Base-by-base conservation (phyloP, 2,329 filamentous ascomycete species). In the Talaromyces sp. region DNA sequence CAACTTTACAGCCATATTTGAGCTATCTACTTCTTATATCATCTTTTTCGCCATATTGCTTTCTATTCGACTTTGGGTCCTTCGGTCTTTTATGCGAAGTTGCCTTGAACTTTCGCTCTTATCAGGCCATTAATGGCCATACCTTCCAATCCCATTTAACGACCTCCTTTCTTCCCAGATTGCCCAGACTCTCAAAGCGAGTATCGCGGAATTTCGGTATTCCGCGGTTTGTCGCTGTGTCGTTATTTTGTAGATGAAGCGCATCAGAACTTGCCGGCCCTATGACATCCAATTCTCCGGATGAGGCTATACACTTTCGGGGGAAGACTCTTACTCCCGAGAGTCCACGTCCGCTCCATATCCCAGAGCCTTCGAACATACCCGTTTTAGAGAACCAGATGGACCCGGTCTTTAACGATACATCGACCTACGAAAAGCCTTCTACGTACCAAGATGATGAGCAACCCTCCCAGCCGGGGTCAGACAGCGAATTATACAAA, bases 351-450 rank as follows among this genome's bases (percentile, higher is more conserved):
- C 89, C 89, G 70, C 78, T 90, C 71, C 87, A 91, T 77, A 81
- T 88, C 70, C 84, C 88, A 70, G 86, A 89, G 76, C 88, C 88
- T 62, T 84, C 87, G 70, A 89, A 87, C 70, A 90, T 91, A 67
- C 88, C 89, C 65, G 85, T 91, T 63, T 81, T 91, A 73, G 84
- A 88, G 74, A 88, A 89, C 74, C 88, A 90, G 79, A 91, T 87
- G 85, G 88, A 91, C 78, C 87, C 88, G 63, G 80, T 85, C 71
- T 89, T 90, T 82, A 88, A 89, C 78, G 87, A 89, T 75, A 87
- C 87, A 64, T 82, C 87, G 63, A 84, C 83, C 68, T 86, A 86
- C 75, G 65, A 81, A 67, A 85, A 81, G 72, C 75, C 75, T 43
- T 72, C 73, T 45, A 65, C 68, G 60, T 66, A 72, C 58, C 68